Conservation (phyloP, 768 basidiomycete species). For the Pulveroboletus sp. region DNA sequence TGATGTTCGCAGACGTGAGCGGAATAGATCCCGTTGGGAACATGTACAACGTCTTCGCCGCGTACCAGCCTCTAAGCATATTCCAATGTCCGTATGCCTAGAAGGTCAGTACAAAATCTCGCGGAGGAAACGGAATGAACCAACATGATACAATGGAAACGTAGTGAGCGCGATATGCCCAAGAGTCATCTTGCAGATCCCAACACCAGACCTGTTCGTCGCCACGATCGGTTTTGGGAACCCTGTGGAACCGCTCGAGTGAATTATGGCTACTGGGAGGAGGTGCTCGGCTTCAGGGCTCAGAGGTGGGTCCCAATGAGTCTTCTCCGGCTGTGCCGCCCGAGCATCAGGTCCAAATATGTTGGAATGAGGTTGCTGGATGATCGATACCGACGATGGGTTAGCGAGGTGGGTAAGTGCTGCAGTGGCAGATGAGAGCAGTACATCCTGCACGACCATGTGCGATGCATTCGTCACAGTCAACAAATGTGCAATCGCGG, state of each 20-base stretch:
- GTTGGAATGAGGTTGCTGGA: slow-evolving; percentile 20
- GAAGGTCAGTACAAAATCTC: neutral
- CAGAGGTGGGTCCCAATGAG: slow-evolving; percentile 18
- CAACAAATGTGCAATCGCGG: slow-evolving; percentile 46
- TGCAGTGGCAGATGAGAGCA: slow-evolving; percentile 12
- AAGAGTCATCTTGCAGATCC: slow-evolving; percentile 34
- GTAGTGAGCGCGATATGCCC: slow-evolving; percentile 19
- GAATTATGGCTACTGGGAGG: slow-evolving; percentile 22
- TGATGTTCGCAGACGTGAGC: slow-evolving; percentile 44
- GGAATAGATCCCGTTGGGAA: slow-evolving; percentile 41
- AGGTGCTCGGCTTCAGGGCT: slow-evolving; percentile 20
- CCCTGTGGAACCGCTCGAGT: slow-evolving; percentile 40
- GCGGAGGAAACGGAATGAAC: neutral
- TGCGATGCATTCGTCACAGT: slow-evolving; percentile 20
- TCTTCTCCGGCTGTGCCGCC: slow-evolving; percentile 17
- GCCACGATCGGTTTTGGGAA: slow-evolving; percentile 44
- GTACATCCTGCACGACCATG: slow-evolving; percentile 20
- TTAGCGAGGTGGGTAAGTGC: slow-evolving; percentile 18
- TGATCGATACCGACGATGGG: slow-evolving; percentile 18
- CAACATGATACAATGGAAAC: slow-evolving; percentile 34
- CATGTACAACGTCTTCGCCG: slow-evolving; percentile 40
- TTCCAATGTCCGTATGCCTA: slow-evolving; percentile 24
- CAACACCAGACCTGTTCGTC: slow-evolving; percentile 36
- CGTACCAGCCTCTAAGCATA: slow-evolving; percentile 43
- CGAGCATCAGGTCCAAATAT: slow-evolving; percentile 19